phyloP scores from a whole-genome alignment of 176 grass and related monocot species.

The Triticum urartu region DNA sequence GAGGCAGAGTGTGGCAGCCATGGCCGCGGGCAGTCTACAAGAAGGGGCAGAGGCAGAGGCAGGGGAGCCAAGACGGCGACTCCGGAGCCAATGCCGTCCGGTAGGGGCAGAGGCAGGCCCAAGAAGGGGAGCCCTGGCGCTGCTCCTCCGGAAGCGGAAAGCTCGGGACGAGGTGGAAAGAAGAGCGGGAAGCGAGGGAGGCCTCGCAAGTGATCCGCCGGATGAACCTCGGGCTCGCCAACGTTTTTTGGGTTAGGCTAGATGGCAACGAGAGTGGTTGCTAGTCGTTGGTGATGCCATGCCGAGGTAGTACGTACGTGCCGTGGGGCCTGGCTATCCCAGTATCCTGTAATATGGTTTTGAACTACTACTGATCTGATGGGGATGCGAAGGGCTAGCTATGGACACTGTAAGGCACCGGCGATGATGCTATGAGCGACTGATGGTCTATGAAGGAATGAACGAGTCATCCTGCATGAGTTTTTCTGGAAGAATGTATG shows the following conservation, averaged over 20 bases:
- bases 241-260: neutral
- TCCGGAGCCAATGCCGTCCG: constrained; percentile 39
- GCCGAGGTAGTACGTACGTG: neutral
- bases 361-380: too few relatives aligned
- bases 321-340: neutral
- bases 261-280: neutral
- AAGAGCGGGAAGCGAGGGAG: constrained; percentile 47
- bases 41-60: constrained; percentile 64
- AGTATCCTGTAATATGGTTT: neutral
- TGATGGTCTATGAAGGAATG: too few relatives aligned
- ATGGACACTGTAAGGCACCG: too few relatives aligned
- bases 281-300: neutral
- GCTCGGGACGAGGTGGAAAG: constrained; percentile 31
- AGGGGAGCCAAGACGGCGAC: constrained; percentile 45
- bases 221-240: neutral
- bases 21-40: constrained; percentile 41
- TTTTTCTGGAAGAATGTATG: too few relatives aligned
- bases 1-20: constrained; percentile 22
- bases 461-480: too few relatives aligned
- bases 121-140: constrained; percentile 40
- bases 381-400: too few relatives aligned
- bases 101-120: constrained; percentile 53
- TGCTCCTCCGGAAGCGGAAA: constrained; percentile 15
- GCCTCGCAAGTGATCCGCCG: constrained; percentile 26
- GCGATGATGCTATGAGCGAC: too few relatives aligned